Base-by-base conservation (phyloP, 2,329 filamentous ascomycete genomes). In the Epicoccum nigrum region DNA sequence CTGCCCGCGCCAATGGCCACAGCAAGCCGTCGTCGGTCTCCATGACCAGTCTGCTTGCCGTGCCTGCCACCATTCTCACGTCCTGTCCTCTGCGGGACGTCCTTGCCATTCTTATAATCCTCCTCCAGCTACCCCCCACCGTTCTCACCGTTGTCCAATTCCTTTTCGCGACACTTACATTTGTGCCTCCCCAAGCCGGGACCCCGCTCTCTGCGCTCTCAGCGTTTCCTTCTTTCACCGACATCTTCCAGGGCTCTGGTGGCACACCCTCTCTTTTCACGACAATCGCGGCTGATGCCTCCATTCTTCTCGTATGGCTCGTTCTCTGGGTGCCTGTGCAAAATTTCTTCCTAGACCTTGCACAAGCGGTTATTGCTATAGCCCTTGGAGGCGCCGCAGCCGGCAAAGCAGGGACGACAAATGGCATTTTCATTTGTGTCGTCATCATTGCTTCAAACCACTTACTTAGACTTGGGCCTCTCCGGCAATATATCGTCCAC, bases 21-120 rank as follows among this genome's bases (percentile, higher is more conserved):
- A 39, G 33, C 50, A 82, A 84, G 69, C 87, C 87, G 73, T 84
- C 87, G 63, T 79, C 81, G 60, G 81, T 86, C 46, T 87, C 89
- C 62, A 85, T 88, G 62, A 52, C 56, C 69, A 80, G 86, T 46
- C 85, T 89, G 39, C 77, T 96, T 62, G 86, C 89, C 64, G 81
- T 95, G 59, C 88, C 89, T 58, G 84, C 90, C 62, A 96, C 92
- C 47, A 93, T 97, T 65, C 84, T 97, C 71, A 86, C 86, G 67
- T 91, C 92, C 44, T 93, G 92, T 67, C 93, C 93, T 45, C 86
- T 96, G 69, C 89, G 91, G 77, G 93, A 97, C 77, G 96, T 93
- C 55, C 90, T 97, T 76, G 92, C 93, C 71, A 96, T 97, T 68
- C 86, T 97, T 73, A 96, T 97, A 76, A 89, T 97, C 65, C 84